These are phyloP conservation scores for Cryptococcus deneoformans DNA, from an alignment of 1,284 basidiomycete species.

Conservation along the genomic window DNA sequence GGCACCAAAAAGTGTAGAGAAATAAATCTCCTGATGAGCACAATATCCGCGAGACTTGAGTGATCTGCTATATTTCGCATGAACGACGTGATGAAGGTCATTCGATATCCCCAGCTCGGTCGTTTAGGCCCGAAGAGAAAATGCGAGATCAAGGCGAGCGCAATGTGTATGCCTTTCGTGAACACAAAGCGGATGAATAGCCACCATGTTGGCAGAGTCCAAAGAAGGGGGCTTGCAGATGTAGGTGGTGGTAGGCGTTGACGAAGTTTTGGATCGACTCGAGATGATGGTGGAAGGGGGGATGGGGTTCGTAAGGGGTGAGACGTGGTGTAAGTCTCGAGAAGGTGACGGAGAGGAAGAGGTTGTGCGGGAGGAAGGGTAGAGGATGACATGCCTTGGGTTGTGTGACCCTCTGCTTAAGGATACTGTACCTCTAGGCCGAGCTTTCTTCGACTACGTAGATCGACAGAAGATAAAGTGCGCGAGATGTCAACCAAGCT, in stretches of 20 bases:
- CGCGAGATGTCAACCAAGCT: no score
- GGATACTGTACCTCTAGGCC: no score
- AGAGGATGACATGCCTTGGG: background rate
- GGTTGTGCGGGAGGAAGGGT: constrained; percentile 1
- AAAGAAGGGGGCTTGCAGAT: constrained; percentile 41
- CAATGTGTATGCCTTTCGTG: constrained; percentile 43
- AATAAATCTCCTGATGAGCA: constrained; percentile 76
- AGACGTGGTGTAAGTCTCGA: constrained; percentile 36
- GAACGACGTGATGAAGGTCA: constrained; percentile 52
- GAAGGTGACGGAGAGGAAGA: constrained; percentile 28
- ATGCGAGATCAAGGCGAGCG: constrained; percentile 40
- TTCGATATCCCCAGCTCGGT: constrained; percentile 50
- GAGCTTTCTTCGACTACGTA: no score
- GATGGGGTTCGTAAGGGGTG: constrained; percentile 45
- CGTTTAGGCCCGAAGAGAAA: constrained; percentile 43
- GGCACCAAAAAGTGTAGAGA: constrained; percentile 78
- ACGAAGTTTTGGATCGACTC: constrained; percentile 37
- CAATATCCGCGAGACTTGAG: constrained; percentile 81
- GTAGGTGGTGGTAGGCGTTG: constrained; percentile 39
- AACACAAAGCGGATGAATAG: constrained; percentile 37
- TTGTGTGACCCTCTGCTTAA: no score
- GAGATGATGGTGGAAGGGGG: constrained; percentile 43
- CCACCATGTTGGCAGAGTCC: constrained; percentile 42
- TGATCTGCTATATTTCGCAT: constrained; percentile 83
- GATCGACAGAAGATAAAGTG: no score